Percentiles rank a stretch among this genome's conserved stretches.
These are phyloP conservation scores for Bipolaris oryzae DNA, from an alignment of 2,329 filamentous ascomycete genomes.

Conservation along the genomic window DNA sequence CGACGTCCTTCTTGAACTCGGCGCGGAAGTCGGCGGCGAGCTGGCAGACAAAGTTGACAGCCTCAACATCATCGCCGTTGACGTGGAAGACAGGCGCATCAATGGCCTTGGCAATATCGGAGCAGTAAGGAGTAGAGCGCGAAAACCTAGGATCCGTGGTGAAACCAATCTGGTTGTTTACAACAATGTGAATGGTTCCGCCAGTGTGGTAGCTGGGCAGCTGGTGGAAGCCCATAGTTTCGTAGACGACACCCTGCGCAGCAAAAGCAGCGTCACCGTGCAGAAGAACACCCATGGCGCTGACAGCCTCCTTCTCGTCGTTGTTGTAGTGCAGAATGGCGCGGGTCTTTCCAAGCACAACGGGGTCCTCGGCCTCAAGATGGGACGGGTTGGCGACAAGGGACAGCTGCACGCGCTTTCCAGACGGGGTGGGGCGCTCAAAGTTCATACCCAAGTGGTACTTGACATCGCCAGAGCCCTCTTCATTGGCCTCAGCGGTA, in stretches of 20 bases:
- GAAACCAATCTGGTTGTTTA: constrained; percentile 99
- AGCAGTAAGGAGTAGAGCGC: constrained; percentile 97
- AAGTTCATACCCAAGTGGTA: constrained; percentile 99
- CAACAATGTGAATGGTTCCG: constrained; percentile 93
- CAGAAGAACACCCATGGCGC: constrained; percentile 92
- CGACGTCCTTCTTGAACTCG: constrained; percentile 97
- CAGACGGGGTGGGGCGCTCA: constrained; percentile 94
- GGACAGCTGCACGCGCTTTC: constrained; percentile 98
- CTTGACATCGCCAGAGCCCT: constrained; percentile 98
- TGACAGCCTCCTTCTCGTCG: constrained; percentile 85
- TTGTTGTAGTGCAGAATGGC: constrained; percentile 99
- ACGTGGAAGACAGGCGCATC: constrained; percentile 99
- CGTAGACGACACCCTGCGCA: constrained; percentile 95
- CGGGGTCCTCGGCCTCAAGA: constrained; percentile 96
- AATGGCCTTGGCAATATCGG: constrained; percentile 98
- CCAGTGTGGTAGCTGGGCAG: constrained; percentile 96
- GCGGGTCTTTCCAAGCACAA: constrained; percentile 95
- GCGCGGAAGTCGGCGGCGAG: constrained; percentile 97
- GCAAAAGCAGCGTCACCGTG: constrained; percentile 98
- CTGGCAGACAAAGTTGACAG: constrained; percentile 97
- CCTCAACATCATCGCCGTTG: constrained; percentile 97
- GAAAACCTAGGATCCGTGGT: constrained; percentile 97
- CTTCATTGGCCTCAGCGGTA: constrained; percentile 82
- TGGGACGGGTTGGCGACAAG: constrained; percentile 98
- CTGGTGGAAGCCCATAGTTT: constrained; percentile 96